phyloP scores from a whole-genome alignment of 2,329 filamentous ascomycete genomes.

The Claviceps sp. region DNA sequence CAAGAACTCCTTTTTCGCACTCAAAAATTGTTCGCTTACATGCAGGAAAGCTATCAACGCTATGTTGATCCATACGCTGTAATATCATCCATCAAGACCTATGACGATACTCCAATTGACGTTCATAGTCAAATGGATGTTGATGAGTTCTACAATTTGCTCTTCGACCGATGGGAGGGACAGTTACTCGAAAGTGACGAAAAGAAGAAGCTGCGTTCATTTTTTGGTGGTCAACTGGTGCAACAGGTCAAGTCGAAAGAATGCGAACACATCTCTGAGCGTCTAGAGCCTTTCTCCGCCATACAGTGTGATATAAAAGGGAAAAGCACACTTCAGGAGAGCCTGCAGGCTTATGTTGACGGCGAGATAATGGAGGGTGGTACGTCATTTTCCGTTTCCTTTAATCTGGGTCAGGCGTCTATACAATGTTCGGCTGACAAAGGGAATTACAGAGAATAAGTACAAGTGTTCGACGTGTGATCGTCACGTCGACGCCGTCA shows the following conservation, averaged over 20 bases:
- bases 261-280: slow-evolving; percentile 84
- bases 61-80: slow-evolving; percentile 61
- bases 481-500: slow-evolving; percentile 82
- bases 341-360: slow-evolving; percentile 86
- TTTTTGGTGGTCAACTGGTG: slow-evolving; percentile 84
- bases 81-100: slow-evolving; percentile 65
- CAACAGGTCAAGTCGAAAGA: slow-evolving; percentile 94
- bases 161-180: slow-evolving; percentile 83
- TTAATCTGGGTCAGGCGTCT: neutral
- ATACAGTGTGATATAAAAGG: slow-evolving; percentile 96
- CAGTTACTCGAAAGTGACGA: slow-evolving; percentile 57
- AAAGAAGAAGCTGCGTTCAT: slow-evolving; percentile 62
- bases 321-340: slow-evolving; percentile 71
- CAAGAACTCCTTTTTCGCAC: slow-evolving; percentile 65
- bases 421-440: neutral
- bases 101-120: slow-evolving; percentile 73
- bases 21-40: slow-evolving; percentile 66
- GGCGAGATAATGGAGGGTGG: slow-evolving; percentile 92
- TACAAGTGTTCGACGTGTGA: slow-evolving; percentile 92
- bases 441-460: slow-evolving; percentile 63
- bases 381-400: slow-evolving; percentile 17
- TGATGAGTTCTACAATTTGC: slow-evolving; percentile 89
- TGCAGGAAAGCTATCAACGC: slow-evolving; percentile 71
- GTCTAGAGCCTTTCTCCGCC: slow-evolving; percentile 80
- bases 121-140: slow-evolving; percentile 92